Conservation (phyloP, 768 basidiomycete species). For the Boletus subparvulus region DNA sequence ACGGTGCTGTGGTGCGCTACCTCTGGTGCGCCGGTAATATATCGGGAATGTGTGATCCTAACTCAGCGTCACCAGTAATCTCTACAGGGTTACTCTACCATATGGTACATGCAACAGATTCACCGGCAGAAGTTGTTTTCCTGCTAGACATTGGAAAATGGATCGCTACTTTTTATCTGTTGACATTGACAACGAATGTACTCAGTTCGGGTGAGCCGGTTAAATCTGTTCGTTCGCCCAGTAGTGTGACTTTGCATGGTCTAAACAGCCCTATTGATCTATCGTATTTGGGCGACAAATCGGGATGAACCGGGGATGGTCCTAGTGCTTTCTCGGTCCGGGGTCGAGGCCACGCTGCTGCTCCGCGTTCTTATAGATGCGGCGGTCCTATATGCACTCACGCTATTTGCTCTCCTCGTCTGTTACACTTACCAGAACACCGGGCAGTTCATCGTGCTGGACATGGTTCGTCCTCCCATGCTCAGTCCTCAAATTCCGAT, state of each 20-base stretch:
- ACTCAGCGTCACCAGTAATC: conserved; percentile 3
- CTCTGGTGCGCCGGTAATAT: conserved; percentile 10
- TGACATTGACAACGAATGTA: conserved; percentile 22
- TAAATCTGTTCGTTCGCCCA: background rate
- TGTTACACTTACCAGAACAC: conserved; percentile 9
- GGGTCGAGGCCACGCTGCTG: conserved; percentile 4
- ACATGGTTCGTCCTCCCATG: conserved; percentile 17
- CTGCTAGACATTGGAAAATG: conserved; percentile 3
- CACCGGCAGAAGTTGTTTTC: background rate
- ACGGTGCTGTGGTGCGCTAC: conserved; percentile 18
- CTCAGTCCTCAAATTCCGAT: background rate
- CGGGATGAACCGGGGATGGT: conserved; percentile 5
- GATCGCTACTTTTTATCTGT: conserved; percentile 16
- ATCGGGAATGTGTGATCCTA: background rate
- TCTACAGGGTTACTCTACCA: conserved; percentile 13
- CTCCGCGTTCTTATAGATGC: conserved; percentile 20
- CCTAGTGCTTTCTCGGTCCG: conserved; percentile 9
- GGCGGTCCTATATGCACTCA: conserved; percentile 13
- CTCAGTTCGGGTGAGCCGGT: conserved; percentile 19
- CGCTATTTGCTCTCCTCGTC: conserved; percentile 12
- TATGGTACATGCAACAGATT: background rate
- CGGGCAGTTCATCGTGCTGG: conserved; percentile 14
- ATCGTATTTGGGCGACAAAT: conserved; percentile 17
- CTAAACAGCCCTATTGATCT: conserved; percentile 11
- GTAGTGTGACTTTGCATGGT: background rate